Percentiles rank a stretch among this genome's conserved stretches.
Conservation (phyloP, 2,329 filamentous ascomycete genomes). For the Zasmidium cellare region DNA sequence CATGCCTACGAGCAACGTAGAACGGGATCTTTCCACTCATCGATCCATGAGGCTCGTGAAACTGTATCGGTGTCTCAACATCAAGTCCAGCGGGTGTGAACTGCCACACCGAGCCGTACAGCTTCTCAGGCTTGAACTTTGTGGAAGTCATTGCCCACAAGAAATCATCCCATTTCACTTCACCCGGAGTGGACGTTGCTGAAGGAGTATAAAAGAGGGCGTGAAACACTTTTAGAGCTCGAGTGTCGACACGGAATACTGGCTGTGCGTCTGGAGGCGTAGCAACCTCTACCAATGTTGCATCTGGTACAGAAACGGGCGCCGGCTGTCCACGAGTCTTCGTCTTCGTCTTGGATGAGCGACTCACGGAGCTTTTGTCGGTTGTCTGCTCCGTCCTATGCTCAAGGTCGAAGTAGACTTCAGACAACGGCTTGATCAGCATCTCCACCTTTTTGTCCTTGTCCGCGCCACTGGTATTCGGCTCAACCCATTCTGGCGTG, state of each 20-base stretch:
- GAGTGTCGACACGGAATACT: constrained; percentile 37
- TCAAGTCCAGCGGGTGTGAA: constrained; percentile 48
- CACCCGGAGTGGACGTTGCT: constrained; percentile 41
- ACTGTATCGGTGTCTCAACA: constrained; percentile 53
- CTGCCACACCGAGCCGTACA: constrained; percentile 62
- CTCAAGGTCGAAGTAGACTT: constrained; percentile 28
- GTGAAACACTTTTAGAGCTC: constrained; percentile 44
- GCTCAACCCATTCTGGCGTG: constrained; percentile 16
- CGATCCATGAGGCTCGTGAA: constrained; percentile 56
- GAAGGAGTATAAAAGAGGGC: constrained; percentile 42
- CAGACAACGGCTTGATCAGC: constrained; percentile 24
- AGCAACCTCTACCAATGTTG: background rate
- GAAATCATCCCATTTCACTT: constrained; percentile 50
- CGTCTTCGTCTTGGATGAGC: background rate
- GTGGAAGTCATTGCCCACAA: constrained; percentile 53
- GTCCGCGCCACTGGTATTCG: background rate
- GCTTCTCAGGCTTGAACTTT: constrained; percentile 55
- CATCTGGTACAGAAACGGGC: background rate
- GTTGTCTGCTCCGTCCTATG: constrained; percentile 13
- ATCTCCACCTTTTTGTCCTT: background rate
- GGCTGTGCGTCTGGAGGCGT: constrained; percentile 14
- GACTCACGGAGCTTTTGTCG: background rate
- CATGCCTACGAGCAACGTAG: constrained; percentile 44
- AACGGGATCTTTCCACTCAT: constrained; percentile 54
- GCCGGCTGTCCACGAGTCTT: constrained; percentile 10